Evolutionary conservation across 1,284 basidiomycete species (phyloP).

Genomic region (Ceratobasidium sp.): DNA sequence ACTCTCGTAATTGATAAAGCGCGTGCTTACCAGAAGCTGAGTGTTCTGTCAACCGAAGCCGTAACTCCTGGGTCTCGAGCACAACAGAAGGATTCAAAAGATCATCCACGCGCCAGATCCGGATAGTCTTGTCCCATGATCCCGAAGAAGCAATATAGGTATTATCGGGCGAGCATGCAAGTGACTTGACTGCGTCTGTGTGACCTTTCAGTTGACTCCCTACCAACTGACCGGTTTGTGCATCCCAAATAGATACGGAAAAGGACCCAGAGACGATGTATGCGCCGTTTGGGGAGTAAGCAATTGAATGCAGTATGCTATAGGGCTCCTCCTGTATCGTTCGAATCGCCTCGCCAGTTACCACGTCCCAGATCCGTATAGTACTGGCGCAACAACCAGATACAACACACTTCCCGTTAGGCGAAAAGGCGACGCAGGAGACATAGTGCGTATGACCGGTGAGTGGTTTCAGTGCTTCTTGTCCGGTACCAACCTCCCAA

Average conservation of each 20-base stretch:
- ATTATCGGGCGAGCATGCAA: conserved; percentile 8
- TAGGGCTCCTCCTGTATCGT: no score
- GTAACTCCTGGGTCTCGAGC: no score
- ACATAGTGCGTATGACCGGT: conserved; percentile 62
- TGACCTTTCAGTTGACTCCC: conserved; percentile 21
- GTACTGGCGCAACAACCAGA: conserved; percentile 18
- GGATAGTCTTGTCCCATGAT: no score
- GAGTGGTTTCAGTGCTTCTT: conserved; percentile 55
- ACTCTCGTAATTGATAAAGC: no score
- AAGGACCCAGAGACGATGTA: no score
- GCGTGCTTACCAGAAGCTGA: no score
- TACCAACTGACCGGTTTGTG: conserved; percentile 3
- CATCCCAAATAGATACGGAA: conserved; percentile 1
- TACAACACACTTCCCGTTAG: conserved; percentile 52
- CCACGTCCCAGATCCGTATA: not conserved
- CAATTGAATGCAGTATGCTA: no score
- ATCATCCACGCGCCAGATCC: no score
- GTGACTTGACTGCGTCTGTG: not conserved
- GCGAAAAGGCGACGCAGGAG: conserved; percentile 61
- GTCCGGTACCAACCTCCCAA: conserved; percentile 60
- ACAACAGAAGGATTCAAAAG: no score
- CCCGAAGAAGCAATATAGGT: not conserved
- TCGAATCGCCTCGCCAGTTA: no score
- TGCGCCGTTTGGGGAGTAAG: no score
- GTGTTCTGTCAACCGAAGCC: no score